Conservation (phyloP, 192 early-diverging fungal species). For the Podila horticola region DNA sequence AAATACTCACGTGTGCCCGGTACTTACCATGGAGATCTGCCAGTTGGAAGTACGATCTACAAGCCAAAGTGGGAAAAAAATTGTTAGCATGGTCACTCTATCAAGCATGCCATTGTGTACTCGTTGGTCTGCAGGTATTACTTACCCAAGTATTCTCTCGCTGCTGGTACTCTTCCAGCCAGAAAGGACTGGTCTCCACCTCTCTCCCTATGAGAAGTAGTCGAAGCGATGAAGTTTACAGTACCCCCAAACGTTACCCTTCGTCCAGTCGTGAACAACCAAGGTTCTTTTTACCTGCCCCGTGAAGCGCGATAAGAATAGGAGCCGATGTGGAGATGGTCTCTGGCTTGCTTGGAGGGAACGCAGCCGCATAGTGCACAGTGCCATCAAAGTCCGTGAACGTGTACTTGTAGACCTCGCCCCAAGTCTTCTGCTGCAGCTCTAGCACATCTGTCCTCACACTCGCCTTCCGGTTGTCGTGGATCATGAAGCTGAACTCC, state of each 20-base stretch:
- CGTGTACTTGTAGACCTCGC: constrained; percentile 73
- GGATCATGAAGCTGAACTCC: constrained; percentile 4
- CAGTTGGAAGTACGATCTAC: constrained; percentile 75
- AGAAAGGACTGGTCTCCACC: constrained; percentile 65
- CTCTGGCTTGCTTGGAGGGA: constrained; percentile 53
- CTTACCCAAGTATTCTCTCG: constrained; percentile 75
- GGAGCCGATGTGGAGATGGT: constrained; percentile 47
- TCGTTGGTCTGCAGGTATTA: not conserved
- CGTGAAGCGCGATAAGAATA: constrained; percentile 75
- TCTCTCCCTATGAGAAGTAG: constrained; percentile 48
- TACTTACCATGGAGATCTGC: constrained; percentile 72
- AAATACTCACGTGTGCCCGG: too few species aligned
- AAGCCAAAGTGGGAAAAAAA: not conserved
- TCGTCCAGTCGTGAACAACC: not conserved
- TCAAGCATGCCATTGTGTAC: not conserved
- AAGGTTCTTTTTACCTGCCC: constrained; percentile 59
- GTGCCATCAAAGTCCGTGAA: constrained; percentile 74
- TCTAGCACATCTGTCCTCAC: constrained; percentile 9
- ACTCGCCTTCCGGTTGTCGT: not conserved
- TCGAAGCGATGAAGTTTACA: not conserved
- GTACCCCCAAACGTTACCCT: not conserved
- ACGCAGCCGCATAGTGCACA: constrained; percentile 70
- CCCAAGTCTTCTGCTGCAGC: constrained; percentile 50
- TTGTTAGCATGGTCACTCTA: not conserved
- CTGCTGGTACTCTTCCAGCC: constrained; percentile 64